These are phyloP conservation scores for Eucalyptus paniculata DNA, from an alignment of 345 rosid species.

Conservation along the genomic window DNA sequence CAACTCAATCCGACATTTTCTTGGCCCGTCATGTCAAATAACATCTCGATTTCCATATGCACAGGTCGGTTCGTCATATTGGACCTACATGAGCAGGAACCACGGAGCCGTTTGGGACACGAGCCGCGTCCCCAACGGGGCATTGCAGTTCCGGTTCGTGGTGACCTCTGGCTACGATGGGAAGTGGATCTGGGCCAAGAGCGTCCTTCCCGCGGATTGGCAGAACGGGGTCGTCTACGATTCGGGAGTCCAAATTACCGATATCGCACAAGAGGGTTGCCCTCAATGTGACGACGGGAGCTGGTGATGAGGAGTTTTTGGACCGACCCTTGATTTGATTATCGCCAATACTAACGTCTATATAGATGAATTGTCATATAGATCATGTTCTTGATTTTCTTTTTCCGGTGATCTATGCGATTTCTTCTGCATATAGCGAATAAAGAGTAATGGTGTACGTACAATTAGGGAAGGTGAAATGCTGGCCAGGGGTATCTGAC, in stretches of 20 bases:
- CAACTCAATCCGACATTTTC: background rate
- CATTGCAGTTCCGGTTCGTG: slow-evolving; percentile 66
- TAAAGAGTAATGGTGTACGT: background rate
- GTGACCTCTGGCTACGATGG: slow-evolving; percentile 82
- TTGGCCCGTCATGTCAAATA: background rate
- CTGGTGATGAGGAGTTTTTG: slow-evolving; percentile 19
- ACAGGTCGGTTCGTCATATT: slow-evolving; percentile 53
- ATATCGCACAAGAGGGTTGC: slow-evolving; percentile 88
- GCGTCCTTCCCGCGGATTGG: slow-evolving; percentile 70
- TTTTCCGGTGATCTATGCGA: background rate
- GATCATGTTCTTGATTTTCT: background rate
- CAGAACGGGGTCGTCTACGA: slow-evolving; percentile 45
- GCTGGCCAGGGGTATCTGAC: background rate
- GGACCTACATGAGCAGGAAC: slow-evolving; percentile 64
- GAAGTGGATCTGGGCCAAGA: slow-evolving; percentile 62
- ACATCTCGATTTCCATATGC: background rate
- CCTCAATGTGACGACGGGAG: slow-evolving; percentile 33
- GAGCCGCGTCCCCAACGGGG: slow-evolving; percentile 54
- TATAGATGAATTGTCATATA: background rate
- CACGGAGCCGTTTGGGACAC: slow-evolving; percentile 80
- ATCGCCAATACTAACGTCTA: background rate
- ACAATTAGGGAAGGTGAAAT: background rate
- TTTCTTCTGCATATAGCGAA: background rate
- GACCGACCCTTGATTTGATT: background rate
- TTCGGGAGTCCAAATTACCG: slow-evolving; percentile 61